phyloP scores from a whole-genome alignment of 805 yeast genomes.

The Starmerella gropengiesseri region DNA sequence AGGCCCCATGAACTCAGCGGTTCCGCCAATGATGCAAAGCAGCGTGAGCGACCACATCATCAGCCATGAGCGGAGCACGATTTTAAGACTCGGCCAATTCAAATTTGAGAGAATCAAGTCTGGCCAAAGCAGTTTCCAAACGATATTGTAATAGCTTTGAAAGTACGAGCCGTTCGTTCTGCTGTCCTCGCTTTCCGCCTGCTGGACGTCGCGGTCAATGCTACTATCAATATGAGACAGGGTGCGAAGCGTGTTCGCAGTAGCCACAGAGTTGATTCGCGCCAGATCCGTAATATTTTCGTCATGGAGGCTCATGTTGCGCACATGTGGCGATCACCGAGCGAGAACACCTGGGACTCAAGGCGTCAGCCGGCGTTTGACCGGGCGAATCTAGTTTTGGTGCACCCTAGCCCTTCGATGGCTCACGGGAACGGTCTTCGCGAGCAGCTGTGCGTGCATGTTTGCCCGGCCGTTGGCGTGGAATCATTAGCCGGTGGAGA shows the following conservation, averaged over 20 bases:
- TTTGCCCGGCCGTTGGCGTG: too few species aligned
- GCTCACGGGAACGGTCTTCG: too few species aligned
- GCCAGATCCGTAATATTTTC: not conserved
- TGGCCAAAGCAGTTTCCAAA: slow-evolving; percentile 14
- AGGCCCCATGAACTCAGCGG: slow-evolving; percentile 24
- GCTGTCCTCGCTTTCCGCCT: slow-evolving; percentile 3
- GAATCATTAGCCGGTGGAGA: too few species aligned
- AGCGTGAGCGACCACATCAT: slow-evolving; percentile 23
- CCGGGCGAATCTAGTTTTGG: not conserved
- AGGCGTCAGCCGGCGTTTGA: too few species aligned
- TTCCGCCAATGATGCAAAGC: slow-evolving; percentile 17
- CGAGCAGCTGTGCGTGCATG: too few species aligned
- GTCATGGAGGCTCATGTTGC: too few species aligned
- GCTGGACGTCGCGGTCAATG: slow-evolving; percentile 5
- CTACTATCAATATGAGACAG: not conserved
- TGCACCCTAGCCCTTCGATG: too few species aligned
- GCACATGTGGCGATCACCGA: too few species aligned
- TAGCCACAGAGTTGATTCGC: too few species aligned
- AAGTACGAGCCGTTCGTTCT: not conserved
- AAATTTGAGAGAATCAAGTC: slow-evolving; percentile 23
- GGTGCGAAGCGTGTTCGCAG: not conserved
- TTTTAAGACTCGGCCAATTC: slow-evolving; percentile 22
- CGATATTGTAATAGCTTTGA: not conserved
- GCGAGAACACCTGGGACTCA: too few species aligned
- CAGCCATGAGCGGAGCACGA: slow-evolving; percentile 25